These are phyloP conservation scores for Allium fistulosum DNA, from an alignment of 106 monocot genomes.

Conservation along the genomic window DNA sequence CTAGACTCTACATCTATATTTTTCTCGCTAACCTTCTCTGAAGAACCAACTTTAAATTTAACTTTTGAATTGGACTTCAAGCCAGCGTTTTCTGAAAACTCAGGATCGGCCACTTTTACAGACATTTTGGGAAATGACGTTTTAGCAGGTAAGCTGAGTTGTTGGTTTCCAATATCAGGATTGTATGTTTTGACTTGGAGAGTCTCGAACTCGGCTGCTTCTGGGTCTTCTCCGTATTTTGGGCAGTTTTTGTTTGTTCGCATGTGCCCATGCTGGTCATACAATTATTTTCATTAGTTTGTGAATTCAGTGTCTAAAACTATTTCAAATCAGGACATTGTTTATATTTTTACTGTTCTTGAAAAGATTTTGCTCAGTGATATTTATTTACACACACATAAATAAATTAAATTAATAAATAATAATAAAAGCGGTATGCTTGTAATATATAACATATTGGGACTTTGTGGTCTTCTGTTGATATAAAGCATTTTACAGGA, in stretches of 20 bases:
- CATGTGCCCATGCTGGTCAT: conserved; percentile 84
- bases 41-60: conserved; percentile 68
- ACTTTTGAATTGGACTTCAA: conserved; percentile 29
- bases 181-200: conserved; percentile 21
- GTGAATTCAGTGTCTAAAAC: too few relatives aligned
- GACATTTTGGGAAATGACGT: conserved; percentile 35
- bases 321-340: too few relatives aligned
- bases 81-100: conserved; percentile 29
- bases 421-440: too few relatives aligned
- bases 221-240: conserved; percentile 77
- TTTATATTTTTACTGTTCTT: too few relatives aligned
- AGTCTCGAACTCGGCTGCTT: conserved; percentile 43
- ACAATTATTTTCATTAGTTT: conserved; percentile 11
- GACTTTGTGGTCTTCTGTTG: too few relatives aligned
- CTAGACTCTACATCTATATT: conserved; percentile 19
- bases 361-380: too few relatives aligned
- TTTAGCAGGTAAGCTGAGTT: conserved; percentile 50
- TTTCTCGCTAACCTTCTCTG: conserved; percentile 48
- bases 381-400: too few relatives aligned
- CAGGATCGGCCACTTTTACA: conserved; percentile 12
- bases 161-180: conserved; percentile 30
- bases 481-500: too few relatives aligned
- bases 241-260: conserved; percentile 98
- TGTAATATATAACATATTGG: too few relatives aligned
- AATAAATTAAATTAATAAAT: too few relatives aligned